Conservation (phyloP, 2,329 filamentous ascomycete species). For the Beauveria caledonica region DNA sequence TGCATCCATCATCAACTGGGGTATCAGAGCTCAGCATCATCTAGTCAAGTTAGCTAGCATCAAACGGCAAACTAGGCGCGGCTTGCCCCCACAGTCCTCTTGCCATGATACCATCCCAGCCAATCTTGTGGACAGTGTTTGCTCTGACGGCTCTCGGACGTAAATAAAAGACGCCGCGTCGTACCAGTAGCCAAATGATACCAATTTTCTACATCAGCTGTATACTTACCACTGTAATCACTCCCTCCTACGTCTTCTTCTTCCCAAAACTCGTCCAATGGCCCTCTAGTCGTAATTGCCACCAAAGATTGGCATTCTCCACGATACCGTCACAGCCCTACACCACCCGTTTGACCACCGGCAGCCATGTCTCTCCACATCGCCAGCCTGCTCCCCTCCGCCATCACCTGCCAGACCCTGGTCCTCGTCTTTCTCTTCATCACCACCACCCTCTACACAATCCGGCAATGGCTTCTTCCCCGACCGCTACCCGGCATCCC, state of each 20-base stretch:
- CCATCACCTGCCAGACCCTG: neutral
- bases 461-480: conserved; percentile 23
- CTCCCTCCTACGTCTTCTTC: neutral
- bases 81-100: neutral
- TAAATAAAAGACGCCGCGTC: too few species aligned
- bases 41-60: too few species aligned
- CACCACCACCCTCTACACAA: neutral
- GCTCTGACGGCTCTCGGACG: neutral
- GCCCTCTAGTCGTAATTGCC: neutral
- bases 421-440: neutral
- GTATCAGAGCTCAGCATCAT: neutral
- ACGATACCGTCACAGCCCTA: neutral
- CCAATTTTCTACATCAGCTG: neutral
- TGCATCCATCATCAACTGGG: neutral
- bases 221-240: neutral
- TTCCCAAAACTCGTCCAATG: neutral
- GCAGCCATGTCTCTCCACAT: neutral
- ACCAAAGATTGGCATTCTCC: neutral
- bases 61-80: neutral
- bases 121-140: neutral
- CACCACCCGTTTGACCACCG: neutral
- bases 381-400: neutral
- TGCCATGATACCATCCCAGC: neutral
- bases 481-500: conserved; percentile 38
- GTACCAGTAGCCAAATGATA: neutral